A percentile compares a stretch with the other conserved stretches of the same genome.
phyloP scores from a whole-genome alignment of 768 basidiomycete species.

The Termitomyces sp. region DNA sequence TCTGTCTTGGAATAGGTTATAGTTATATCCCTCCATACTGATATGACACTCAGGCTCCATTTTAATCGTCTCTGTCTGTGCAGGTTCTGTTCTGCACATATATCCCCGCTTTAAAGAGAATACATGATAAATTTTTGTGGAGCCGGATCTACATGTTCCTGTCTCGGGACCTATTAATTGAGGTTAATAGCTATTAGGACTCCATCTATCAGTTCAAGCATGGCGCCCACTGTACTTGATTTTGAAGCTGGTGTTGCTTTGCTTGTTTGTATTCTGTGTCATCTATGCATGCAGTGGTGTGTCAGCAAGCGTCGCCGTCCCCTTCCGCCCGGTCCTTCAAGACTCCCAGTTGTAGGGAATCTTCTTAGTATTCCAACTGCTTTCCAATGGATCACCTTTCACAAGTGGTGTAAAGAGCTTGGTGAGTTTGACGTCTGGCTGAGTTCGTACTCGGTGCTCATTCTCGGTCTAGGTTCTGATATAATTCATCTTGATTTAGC shows the following conservation, averaged over 20 bases:
- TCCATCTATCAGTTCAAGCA: neutral
- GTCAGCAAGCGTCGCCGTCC: neutral
- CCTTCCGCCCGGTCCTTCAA: conserved; percentile 8
- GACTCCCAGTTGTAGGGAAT: conserved; percentile 10
- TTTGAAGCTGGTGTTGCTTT: neutral
- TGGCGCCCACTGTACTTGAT: neutral
- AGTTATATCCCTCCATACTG: too few relatives aligned
- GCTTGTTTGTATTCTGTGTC: neutral
- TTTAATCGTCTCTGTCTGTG: too few relatives aligned
- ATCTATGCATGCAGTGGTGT: neutral
- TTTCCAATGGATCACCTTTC: conserved; percentile 12
- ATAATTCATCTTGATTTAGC: neutral
- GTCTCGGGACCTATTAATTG: neutral
- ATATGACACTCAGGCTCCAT: too few relatives aligned
- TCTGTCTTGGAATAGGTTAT: too few relatives aligned
- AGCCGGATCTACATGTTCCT: neutral
- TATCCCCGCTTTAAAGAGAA: neutral
- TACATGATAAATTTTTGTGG: neutral
- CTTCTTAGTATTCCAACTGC: conserved; percentile 6
- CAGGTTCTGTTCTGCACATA: too few relatives aligned
- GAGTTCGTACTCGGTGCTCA: neutral
- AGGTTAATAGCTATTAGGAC: neutral
- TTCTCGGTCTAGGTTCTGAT: neutral
- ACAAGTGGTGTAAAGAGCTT: conserved; percentile 11
- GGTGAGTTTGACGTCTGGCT: conserved; percentile 14